Conservation (phyloP, 2,329 filamentous ascomycete species). For the Aaosphaeria arxii region DNA sequence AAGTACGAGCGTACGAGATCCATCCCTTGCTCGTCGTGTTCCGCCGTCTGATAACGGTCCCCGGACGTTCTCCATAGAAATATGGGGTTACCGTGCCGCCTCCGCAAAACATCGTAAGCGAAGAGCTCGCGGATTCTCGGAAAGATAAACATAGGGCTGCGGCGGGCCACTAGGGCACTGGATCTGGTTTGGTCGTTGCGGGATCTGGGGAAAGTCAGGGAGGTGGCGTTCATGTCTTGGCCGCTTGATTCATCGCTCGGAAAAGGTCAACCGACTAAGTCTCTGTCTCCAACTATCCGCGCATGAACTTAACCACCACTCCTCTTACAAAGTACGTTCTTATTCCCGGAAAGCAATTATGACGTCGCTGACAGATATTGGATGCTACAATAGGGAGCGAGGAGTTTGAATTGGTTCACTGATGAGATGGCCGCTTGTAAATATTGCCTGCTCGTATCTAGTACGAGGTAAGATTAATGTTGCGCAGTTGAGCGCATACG, state of each 20-base stretch:
- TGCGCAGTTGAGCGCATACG: no score
- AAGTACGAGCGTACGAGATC: background rate
- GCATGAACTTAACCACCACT: no score
- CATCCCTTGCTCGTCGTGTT: background rate
- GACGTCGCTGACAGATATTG: no score
- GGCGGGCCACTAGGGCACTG: conserved; percentile 1
- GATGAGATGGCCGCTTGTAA: no score
- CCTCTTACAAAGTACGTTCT: no score
- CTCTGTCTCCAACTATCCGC: no score
- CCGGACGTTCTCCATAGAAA: conserved; percentile 4
- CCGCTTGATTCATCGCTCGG: conserved; percentile 8
- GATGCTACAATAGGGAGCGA: no score
- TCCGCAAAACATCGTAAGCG: conserved; percentile 2
- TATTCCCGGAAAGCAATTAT: no score
- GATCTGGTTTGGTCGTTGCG: conserved; percentile 7
- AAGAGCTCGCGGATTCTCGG: conserved; percentile 11
- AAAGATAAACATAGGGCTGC: conserved; percentile 1
- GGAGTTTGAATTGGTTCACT: no score
- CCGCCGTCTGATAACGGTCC: conserved; percentile 2
- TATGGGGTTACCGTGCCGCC: conserved; percentile 1
- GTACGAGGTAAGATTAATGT: no score
- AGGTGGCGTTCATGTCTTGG: conserved; percentile 8
- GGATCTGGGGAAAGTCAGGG: conserved; percentile 6
- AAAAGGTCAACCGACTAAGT: conserved; percentile 16
- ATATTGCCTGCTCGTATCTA: no score